Evolutionary conservation across 306 rosid species (phyloP).

Genomic region (Ochetophila trinervis): DNA sequence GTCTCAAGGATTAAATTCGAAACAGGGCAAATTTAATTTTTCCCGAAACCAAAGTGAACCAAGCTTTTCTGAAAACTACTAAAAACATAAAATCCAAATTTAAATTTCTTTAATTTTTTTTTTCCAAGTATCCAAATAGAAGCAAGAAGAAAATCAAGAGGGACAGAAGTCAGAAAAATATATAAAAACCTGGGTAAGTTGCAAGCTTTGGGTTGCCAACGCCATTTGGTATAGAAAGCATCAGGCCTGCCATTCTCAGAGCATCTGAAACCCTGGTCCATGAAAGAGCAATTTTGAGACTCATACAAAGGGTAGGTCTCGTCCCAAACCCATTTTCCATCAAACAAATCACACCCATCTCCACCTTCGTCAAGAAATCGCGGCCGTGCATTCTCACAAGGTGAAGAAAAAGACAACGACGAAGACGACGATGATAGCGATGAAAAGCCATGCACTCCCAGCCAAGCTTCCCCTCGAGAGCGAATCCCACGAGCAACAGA

Average conservation of each 20-base stretch:
- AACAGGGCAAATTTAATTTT: no score
- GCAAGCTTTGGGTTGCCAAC: constrained; percentile 85
- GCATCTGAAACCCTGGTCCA: constrained; percentile 79
- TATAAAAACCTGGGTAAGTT: constrained; percentile 71
- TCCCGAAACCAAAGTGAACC: no score
- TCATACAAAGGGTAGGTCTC: constrained; percentile 73
- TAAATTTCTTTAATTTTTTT: neutral
- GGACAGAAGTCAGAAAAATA: neutral
- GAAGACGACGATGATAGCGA: constrained; percentile 17
- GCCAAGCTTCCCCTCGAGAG: constrained; percentile 28
- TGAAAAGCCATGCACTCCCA: constrained; percentile 20
- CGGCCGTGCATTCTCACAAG: constrained; percentile 18
- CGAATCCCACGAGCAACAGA: constrained; percentile 28
- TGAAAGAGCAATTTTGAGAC: constrained; percentile 57
- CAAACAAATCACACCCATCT: constrained; percentile 56
- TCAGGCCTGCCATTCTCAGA: constrained; percentile 73
- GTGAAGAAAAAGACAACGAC: constrained; percentile 4
- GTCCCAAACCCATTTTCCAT: constrained; percentile 94
- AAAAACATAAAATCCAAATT: neutral
- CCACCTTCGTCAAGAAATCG: constrained; percentile 50
- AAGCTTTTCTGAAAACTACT: neutral
- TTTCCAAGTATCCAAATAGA: constrained; percentile 13
- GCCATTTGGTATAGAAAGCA: constrained; percentile 71
- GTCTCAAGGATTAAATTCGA: no score
- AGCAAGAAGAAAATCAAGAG: neutral